Evolutionary conservation across 768 basidiomycete genomes (phyloP).

Genomic region (Tephrocybe sp.): DNA sequence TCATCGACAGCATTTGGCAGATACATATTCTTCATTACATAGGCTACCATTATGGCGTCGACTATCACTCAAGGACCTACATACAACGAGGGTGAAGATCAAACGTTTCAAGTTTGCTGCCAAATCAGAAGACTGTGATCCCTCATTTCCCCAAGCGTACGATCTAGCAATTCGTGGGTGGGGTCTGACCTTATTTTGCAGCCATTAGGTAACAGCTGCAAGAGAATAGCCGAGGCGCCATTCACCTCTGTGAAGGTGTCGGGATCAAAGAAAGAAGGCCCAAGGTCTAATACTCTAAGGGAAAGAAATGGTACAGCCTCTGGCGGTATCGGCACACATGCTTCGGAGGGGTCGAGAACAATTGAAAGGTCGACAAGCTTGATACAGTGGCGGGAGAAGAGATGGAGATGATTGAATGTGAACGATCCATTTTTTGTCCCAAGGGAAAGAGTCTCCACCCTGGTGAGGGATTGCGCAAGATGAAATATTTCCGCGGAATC

Average conservation of each 20-base stretch:
- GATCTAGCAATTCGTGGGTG: too few relatives aligned
- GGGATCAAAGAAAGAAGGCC: not conserved
- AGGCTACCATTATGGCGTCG: too few relatives aligned
- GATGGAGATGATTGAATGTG: not conserved
- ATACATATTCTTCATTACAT: too few relatives aligned
- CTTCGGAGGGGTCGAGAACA: not conserved
- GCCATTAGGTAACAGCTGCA: too few relatives aligned
- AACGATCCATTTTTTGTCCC: not conserved
- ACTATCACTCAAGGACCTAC: too few relatives aligned
- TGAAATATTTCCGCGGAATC: not conserved
- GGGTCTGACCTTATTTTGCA: too few relatives aligned
- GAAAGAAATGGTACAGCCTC: not conserved
- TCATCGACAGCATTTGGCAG: too few relatives aligned
- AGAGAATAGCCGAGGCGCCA: too few relatives aligned
- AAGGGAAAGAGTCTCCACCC: not conserved
- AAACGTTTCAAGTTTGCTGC: too few relatives aligned
- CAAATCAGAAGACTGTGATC: too few relatives aligned
- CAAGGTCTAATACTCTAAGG: conserved; percentile 1
- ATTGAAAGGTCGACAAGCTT: not conserved
- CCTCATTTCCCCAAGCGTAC: too few relatives aligned
- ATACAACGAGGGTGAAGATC: too few relatives aligned
- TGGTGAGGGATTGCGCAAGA: not conserved
- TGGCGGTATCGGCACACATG: not conserved
- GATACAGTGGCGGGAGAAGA: not conserved
- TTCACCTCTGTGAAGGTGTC: not conserved